Evolutionary conservation across 192 early-diverging fungal species (phyloP), one percentile per base, ranked within the genome.

Genomic region (Oehlia diaphana): DNA sequence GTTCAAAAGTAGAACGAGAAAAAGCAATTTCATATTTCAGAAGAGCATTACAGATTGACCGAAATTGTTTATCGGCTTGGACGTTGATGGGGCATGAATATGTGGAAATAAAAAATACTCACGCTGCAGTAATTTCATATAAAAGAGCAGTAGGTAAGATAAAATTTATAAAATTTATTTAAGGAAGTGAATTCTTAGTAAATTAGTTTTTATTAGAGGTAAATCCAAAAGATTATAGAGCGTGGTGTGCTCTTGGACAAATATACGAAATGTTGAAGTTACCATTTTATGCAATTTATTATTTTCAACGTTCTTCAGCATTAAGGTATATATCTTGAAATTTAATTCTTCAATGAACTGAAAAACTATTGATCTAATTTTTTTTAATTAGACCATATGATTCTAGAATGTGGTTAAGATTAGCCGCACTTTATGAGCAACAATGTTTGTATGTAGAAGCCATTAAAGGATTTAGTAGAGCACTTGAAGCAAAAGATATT

Each of bases 41-140:
- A 82, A 86, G 92, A 9, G 97, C 97, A 0, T 79, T 97, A 14
- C 87, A 94, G 83, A 87, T 99, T 68, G 90, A 97, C 80, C 85
- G 88, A 16, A 87, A 87, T 71, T 95, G 94, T 78, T 81, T 90
- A 31, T 84, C 91, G 4, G 94, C 95, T 2, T 97, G 96, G 94
- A 97, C 95, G 1, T 86, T 99, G 74, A 88, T 99, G 87, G 98
- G 97, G 2, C 96, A 98, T 80, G 95, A 97, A 83, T 98, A 95
- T 78, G 85, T 99, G 44, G 96, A 99, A 81, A 77, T 96, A 79
- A 96, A 96, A 74, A 96, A 96, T 79, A 90, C 92, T 0, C 87
- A 94, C 37, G 95, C 94, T 6, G 98, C 96, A 1, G 89, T 97
- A 7, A 94, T 97, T 81, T 92, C 94, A 9, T 98, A 98, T 79